These are phyloP conservation scores for Umbelopsis sp. DNA, from an alignment of 192 early-diverging fungal genomes.

Conservation along the genomic window DNA sequence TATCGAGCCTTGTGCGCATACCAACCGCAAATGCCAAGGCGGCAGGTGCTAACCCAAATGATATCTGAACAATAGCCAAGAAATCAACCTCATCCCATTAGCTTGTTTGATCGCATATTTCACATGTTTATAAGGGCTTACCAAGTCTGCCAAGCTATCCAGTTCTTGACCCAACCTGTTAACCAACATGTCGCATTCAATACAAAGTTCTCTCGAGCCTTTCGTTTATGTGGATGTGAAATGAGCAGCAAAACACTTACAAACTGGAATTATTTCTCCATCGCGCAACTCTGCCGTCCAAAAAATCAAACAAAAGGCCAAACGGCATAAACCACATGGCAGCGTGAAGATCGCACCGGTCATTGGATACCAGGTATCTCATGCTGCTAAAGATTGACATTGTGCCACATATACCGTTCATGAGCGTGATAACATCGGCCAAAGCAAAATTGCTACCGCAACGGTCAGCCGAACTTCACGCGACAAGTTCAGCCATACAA, in stretches of 20 bases:
- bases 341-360: slow-evolving; percentile 56
- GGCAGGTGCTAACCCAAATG: slow-evolving; percentile 28
- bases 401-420: slow-evolving; percentile 77
- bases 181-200: background rate
- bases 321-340: slow-evolving; percentile 66
- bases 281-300: slow-evolving; percentile 79
- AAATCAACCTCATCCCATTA: background rate
- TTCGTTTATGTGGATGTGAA: no score
- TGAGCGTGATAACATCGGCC: slow-evolving; percentile 83
- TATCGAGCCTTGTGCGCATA: slow-evolving; percentile 76
- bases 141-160: slow-evolving; percentile 84
- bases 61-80: slow-evolving; percentile 3
- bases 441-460: slow-evolving; percentile 64
- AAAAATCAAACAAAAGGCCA: slow-evolving; percentile 70
- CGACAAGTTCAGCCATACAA: no score
- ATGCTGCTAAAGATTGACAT: slow-evolving; percentile 69
- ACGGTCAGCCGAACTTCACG: background rate
- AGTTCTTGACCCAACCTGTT: slow-evolving; percentile 77
- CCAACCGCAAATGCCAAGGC: slow-evolving; percentile 80
- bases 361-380: slow-evolving; percentile 65
- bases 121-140: slow-evolving; percentile 31
- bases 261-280: slow-evolving; percentile 71
- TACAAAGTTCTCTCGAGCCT: no score
- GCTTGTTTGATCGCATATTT: background rate
- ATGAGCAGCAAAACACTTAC: background rate